These are phyloP conservation scores for Colletotrichum camelliae DNA, from an alignment of 2,329 filamentous ascomycete genomes.

Conservation along the genomic window DNA sequence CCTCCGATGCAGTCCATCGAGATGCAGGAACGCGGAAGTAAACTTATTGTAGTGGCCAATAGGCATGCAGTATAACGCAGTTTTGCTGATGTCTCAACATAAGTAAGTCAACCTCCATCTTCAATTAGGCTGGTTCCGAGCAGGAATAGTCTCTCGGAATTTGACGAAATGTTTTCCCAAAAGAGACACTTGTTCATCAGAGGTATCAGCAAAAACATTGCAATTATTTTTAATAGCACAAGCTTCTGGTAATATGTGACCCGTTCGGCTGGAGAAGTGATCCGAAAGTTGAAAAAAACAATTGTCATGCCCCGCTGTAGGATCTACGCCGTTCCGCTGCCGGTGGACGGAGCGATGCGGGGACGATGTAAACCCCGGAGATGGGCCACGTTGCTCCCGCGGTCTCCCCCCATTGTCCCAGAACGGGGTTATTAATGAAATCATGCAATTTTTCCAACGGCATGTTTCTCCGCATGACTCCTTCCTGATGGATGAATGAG, in stretches of 20 bases:
- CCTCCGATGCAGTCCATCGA: background rate
- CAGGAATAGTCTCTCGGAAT: background rate
- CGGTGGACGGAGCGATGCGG: background rate
- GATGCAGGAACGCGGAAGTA: background rate
- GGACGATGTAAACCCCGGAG: background rate
- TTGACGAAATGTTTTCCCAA: background rate
- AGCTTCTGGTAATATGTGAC: background rate
- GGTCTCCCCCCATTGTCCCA: background rate
- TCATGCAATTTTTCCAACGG: conserved; percentile 14
- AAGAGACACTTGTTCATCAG: background rate
- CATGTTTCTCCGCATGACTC: conserved; percentile 1
- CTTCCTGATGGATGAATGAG: background rate
- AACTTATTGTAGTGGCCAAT: background rate
- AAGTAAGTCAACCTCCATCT: background rate
- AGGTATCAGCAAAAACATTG: background rate
- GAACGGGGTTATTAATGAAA: background rate
- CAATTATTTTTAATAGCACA: background rate
- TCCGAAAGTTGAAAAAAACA: background rate
- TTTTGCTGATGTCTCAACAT: background rate
- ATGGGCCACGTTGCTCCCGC: background rate
- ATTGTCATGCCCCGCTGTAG: background rate
- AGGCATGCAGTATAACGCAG: background rate
- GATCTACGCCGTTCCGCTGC: background rate
- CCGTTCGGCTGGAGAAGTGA: background rate
- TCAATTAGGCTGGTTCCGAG: background rate